Evolutionary conservation across 2,329 filamentous ascomycete genomes (phyloP).

Genomic region (Phialocephala subalpina): DNA sequence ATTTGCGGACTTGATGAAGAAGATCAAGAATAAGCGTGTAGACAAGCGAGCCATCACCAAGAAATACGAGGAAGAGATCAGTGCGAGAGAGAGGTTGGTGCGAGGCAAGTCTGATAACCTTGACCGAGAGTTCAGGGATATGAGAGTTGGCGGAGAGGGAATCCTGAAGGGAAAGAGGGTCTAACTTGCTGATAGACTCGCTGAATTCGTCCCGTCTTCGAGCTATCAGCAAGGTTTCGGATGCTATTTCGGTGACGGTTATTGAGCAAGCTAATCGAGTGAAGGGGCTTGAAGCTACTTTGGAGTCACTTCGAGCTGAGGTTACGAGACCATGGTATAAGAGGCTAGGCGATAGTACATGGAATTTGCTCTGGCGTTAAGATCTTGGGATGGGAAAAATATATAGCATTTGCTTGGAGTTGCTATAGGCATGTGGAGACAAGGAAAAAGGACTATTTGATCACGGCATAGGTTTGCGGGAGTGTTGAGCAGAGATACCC

Average conservation of each 20-base stretch:
- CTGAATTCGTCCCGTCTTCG: background rate
- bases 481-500: slow-evolving; percentile 7
- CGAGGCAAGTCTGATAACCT: slow-evolving; percentile 18
- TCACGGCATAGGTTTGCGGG: background rate
- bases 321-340: background rate
- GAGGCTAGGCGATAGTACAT: slow-evolving; percentile 1
- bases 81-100: slow-evolving; percentile 38
- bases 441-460: background rate
- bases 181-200: slow-evolving; percentile 18
- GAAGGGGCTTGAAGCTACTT: background rate
- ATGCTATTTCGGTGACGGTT: background rate
- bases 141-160: slow-evolving; percentile 19
- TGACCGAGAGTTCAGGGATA: slow-evolving; percentile 20
- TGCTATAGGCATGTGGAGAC: background rate
- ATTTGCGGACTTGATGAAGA: slow-evolving; percentile 35
- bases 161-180: slow-evolving; percentile 25
- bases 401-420: slow-evolving; percentile 2
- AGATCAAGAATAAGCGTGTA: slow-evolving; percentile 36
- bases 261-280: background rate
- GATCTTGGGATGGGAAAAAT: background rate
- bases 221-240: slow-evolving; percentile 1
- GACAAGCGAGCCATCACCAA: slow-evolving; percentile 36
- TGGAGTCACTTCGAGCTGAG: background rate
- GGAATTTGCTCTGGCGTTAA: slow-evolving; percentile 1
- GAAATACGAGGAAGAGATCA: slow-evolving; percentile 40